A percentile compares a stretch with the other conserved stretches of the same genome.
Evolutionary conservation across 2,329 filamentous ascomycete species (phyloP).

Genomic region (Pyrenochaeta sp.): DNA sequence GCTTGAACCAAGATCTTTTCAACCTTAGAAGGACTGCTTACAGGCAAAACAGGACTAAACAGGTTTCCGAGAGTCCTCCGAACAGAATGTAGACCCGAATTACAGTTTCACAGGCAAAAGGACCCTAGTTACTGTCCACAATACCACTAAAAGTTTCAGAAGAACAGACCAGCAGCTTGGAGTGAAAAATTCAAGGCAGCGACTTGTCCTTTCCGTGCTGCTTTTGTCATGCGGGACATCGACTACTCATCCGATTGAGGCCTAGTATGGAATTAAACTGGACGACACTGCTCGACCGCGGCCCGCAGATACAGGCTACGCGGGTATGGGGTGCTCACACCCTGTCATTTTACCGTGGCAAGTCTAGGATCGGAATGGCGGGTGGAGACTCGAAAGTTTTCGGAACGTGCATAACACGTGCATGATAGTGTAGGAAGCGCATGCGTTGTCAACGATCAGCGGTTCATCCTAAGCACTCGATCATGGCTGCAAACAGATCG

Average conservation of each 20-base stretch:
- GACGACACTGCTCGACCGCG: constrained; percentile 1
- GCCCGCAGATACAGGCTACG: background rate
- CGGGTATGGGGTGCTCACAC: background rate
- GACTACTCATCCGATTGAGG: background rate
- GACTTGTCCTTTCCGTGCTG: background rate
- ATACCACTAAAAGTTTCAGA: background rate
- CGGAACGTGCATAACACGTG: constrained; percentile 6
- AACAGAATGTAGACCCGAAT: too few relatives aligned
- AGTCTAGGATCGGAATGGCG: background rate
- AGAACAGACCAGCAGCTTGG: background rate
- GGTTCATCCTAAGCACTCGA: constrained; percentile 1
- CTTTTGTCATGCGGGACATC: background rate
- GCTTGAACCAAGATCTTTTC: too few relatives aligned
- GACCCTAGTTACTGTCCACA: too few relatives aligned
- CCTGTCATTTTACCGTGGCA: background rate
- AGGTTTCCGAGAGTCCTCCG: too few relatives aligned
- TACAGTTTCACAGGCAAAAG: too few relatives aligned
- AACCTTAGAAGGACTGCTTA: too few relatives aligned
- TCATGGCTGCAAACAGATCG: background rate
- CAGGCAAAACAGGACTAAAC: too few relatives aligned
- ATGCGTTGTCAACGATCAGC: constrained; percentile 13
- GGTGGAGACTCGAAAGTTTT: constrained; percentile 1
- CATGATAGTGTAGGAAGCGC: background rate
- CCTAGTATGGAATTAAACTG: background rate
- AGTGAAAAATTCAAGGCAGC: background rate